Evolutionary conservation across 495 filamentous ascomycete species (phyloP), one percentile per base, ranked within the genome.

Genomic region (Aspergillus baeticus): DNA sequence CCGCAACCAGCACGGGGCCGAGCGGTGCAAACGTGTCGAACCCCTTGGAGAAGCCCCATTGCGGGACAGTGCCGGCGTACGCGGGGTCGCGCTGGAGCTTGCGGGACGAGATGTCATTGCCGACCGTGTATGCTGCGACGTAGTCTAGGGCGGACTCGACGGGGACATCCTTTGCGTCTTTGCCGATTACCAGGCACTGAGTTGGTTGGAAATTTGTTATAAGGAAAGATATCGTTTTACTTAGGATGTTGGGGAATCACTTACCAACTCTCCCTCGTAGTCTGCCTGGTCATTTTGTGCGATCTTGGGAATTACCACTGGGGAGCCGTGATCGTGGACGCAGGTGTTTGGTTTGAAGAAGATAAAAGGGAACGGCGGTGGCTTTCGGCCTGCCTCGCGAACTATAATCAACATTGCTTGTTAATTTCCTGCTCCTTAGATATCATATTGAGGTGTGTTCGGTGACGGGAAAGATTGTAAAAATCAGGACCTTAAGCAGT

Each of bases 11-110:
- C 17, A 23, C 35, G 21, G 87, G 87, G 2, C 87, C 87, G 51
- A 77, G 83, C 0, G 87, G 87, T 20, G 85, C 87, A 83, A 82
- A 90, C 34, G 83, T 83, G 67, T 91, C 88, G 63, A 88, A 90
- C 0, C 86, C 85, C 67, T 91, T 91, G 14, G 85, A 85, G 0
- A 89, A 65, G 0, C 75, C 74, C 87, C 87, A 90, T 66, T 90
- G 88, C 1, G 84, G 80, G 5, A 86, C 84, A 11, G 84, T 84
- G 11, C 79, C 78, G 57, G 80, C 76, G 41, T 88, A 59, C 5
- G 38, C 55, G 33, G 55, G 58, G 26, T 64, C 53, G 23, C 48
- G 13, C 64, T 91, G 87, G 80, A 85, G 87, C 58, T 85, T 84
- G 37, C 88, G 81, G 65, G 88, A 85, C 13, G 83, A 87, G 37